These are phyloP conservation scores for Arachnomyces sp. DNA, from an alignment of 2,329 filamentous ascomycete genomes.

Conservation along the genomic window DNA sequence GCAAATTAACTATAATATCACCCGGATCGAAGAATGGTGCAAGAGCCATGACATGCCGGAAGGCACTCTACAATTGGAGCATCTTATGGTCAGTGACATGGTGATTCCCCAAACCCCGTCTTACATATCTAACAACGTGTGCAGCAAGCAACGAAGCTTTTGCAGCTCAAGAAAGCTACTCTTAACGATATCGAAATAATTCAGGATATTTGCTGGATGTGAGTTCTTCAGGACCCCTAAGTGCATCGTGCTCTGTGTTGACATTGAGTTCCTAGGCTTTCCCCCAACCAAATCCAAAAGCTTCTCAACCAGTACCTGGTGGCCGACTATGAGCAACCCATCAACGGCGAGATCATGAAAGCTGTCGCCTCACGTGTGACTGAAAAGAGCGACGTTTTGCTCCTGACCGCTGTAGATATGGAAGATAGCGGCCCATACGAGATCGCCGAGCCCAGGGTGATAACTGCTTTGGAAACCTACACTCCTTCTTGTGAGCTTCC, in stretches of 20 bases:
- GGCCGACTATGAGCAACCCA: slow-evolving; percentile 97
- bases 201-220: slow-evolving; percentile 99
- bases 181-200: slow-evolving; percentile 99
- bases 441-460: slow-evolving; percentile 91
- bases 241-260: neutral
- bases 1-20: slow-evolving; percentile 99
- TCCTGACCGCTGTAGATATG: slow-evolving; percentile 94
- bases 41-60: slow-evolving; percentile 99
- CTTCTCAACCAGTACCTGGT: slow-evolving; percentile 97
- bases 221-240: slow-evolving; percentile 36
- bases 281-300: slow-evolving; percentile 98
- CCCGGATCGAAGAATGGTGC: slow-evolving; percentile 98
- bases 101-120: neutral
- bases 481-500: slow-evolving; percentile 79
- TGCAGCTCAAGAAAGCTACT: slow-evolving; percentile 97
- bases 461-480: slow-evolving; percentile 94
- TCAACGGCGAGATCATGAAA: slow-evolving; percentile 99
- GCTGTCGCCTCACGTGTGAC: slow-evolving; percentile 93
- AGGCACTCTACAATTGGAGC: slow-evolving; percentile 91
- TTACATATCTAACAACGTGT: slow-evolving; percentile 12
- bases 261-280: slow-evolving; percentile 55
- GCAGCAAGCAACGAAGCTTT: slow-evolving; percentile 91
- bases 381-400: slow-evolving; percentile 93
- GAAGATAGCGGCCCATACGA: slow-evolving; percentile 97
- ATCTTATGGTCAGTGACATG: slow-evolving; percentile 68